These are phyloP conservation scores for Lichenothelia convexa DNA, from an alignment of 495 filamentous ascomycete genomes.

Conservation along the genomic window DNA sequence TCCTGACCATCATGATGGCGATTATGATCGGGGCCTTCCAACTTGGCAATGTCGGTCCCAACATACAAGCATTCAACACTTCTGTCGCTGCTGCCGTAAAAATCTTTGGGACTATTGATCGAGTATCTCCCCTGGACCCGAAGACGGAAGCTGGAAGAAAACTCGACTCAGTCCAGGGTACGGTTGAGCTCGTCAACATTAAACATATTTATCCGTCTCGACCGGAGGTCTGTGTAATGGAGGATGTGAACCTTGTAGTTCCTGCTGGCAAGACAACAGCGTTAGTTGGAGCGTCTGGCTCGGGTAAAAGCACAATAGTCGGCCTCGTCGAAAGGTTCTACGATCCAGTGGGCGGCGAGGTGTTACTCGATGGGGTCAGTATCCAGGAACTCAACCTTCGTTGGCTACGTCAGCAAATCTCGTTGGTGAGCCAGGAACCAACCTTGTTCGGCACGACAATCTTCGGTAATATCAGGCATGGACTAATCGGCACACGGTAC, in stretches of 20 bases:
- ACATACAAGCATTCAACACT: constrained; percentile 67
- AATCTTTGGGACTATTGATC: constrained; percentile 84
- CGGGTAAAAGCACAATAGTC: constrained; percentile 82
- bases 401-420: constrained; percentile 83
- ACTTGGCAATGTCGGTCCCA: constrained; percentile 73
- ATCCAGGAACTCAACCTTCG: constrained; percentile 65
- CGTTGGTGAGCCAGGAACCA: constrained; percentile 76
- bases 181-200: constrained; percentile 63
- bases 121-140: constrained; percentile 72
- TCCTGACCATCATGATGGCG: constrained; percentile 72
- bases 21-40: constrained; percentile 86
- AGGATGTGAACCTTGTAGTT: constrained; percentile 57
- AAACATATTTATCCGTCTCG: constrained; percentile 90
- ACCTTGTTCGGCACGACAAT: constrained; percentile 74
- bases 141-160: constrained; percentile 48
- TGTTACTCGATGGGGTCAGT: constrained; percentile 71
- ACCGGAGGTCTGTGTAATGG: constrained; percentile 73
- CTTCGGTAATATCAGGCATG: constrained; percentile 68
- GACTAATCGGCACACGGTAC: constrained; percentile 67
- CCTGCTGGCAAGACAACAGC: constrained; percentile 78
- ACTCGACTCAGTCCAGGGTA: constrained; percentile 53
- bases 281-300: constrained; percentile 71
- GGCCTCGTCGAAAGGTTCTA: constrained; percentile 90
- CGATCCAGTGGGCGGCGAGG: constrained; percentile 58
- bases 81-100: constrained; percentile 70